Conservation (phyloP, 495 filamentous ascomycete species). For the Aspergillus steynii region DNA sequence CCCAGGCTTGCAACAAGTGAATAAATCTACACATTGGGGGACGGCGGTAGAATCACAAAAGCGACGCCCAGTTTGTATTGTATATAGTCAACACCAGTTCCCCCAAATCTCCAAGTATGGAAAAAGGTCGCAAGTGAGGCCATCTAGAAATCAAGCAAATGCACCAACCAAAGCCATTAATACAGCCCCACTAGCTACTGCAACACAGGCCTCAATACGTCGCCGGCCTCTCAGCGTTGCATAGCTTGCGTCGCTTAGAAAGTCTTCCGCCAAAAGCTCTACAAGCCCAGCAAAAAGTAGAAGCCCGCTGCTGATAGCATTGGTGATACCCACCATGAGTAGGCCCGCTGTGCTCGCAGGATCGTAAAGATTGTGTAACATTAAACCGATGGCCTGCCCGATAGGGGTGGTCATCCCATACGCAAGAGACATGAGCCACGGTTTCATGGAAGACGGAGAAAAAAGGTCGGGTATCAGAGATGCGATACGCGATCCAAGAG, state of each 20-base stretch:
- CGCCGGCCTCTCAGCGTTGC: slow-evolving; percentile 64
- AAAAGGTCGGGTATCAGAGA: slow-evolving; percentile 58
- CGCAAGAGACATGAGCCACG: slow-evolving; percentile 94
- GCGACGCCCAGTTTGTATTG: background rate
- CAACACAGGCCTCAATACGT: slow-evolving; percentile 71
- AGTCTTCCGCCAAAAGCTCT: slow-evolving; percentile 91
- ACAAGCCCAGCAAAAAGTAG: slow-evolving; percentile 90
- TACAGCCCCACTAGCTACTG: slow-evolving; percentile 72
- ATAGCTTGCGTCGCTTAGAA: slow-evolving; percentile 87
- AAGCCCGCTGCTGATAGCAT: slow-evolving; percentile 83
- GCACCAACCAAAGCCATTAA: slow-evolving; percentile 90
- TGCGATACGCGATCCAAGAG: slow-evolving; percentile 71
- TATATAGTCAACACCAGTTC: background rate
- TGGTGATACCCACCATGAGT: slow-evolving; percentile 90
- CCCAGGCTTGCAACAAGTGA: too few relatives aligned
- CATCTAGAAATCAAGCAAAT: slow-evolving; percentile 60
- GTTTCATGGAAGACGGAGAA: slow-evolving; percentile 52
- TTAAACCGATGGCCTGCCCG: slow-evolving; percentile 84
- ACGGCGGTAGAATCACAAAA: background rate
- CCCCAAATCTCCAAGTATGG: too few relatives aligned
- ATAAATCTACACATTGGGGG: too few relatives aligned
- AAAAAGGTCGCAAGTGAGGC: background rate
- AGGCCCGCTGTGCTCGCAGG: slow-evolving; percentile 78
- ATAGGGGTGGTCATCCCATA: slow-evolving; percentile 90
- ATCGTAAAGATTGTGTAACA: slow-evolving; percentile 81